A percentile compares a stretch with the other conserved stretches of the same genome.
phyloP scores from a whole-genome alignment of 768 basidiomycete genomes.

The Holtermannia corniformis region DNA sequence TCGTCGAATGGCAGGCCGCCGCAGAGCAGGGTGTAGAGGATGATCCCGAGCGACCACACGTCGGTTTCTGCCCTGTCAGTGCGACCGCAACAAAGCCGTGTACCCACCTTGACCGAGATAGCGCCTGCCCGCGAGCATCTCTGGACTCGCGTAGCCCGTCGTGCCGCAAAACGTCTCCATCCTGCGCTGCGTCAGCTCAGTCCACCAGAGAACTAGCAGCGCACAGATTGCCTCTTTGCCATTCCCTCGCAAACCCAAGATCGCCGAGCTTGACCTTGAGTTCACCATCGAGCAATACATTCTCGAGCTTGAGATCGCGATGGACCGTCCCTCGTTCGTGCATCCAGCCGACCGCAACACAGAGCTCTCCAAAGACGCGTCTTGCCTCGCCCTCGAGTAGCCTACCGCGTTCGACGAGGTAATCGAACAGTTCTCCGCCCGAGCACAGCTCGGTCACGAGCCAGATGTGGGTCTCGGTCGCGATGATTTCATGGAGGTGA shows the following conservation, averaged over 20 bases:
- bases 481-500: slow-evolving; percentile 94
- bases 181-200: slow-evolving; percentile 55
- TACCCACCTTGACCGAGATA: slow-evolving; percentile 83
- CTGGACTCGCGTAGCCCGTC: slow-evolving; percentile 74
- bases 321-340: slow-evolving; percentile 92
- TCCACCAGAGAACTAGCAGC: not conserved
- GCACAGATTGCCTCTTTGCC: slow-evolving; percentile 33
- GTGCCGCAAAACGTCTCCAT: slow-evolving; percentile 95
- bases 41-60: slow-evolving; percentile 88
- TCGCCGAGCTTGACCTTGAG: slow-evolving; percentile 89
- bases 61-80: slow-evolving; percentile 62
- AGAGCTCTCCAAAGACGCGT: slow-evolving; percentile 88
- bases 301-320: slow-evolving; percentile 92
- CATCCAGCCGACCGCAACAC: slow-evolving; percentile 83
- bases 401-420: slow-evolving; percentile 88
- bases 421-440: slow-evolving; percentile 96
- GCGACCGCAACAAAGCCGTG: too few species aligned
- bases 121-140: slow-evolving; percentile 77
- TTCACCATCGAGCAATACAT: slow-evolving; percentile 80
- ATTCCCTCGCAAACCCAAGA: slow-evolving; percentile 90
- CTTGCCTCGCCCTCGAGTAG: slow-evolving; percentile 73
- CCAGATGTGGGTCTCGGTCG: slow-evolving; percentile 91
- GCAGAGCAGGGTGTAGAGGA: slow-evolving; percentile 78
- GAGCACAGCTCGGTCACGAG: slow-evolving; percentile 94
- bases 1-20: slow-evolving; percentile 86